Conservation (phyloP, 1,284 basidiomycete species). For the Moesziomyces antarcticus region DNA sequence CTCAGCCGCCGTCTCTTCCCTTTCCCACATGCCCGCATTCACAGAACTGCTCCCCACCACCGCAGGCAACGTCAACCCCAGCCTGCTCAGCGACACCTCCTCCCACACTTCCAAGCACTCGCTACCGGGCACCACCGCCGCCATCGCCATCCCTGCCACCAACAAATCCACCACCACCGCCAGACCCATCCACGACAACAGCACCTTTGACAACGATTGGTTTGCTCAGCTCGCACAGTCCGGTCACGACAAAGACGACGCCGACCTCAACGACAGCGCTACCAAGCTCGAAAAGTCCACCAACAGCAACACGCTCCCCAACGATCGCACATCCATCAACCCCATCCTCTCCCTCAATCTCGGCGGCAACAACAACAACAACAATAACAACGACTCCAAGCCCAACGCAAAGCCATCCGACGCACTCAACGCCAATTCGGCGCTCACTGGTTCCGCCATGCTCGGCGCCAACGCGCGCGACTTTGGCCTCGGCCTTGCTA, state of each 20-base stretch:
- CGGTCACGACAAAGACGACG: conserved; percentile 44
- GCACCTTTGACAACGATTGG: conserved; percentile 49
- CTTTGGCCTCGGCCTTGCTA: conserved; percentile 41
- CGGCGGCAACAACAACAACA: too few relatives aligned
- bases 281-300: background rate
- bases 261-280: conserved; percentile 10
- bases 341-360: conserved; percentile 48
- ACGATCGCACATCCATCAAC: conserved; percentile 23
- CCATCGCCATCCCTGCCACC: conserved; percentile 17
- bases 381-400: conserved; percentile 12
- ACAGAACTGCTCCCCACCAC: conserved; percentile 29
- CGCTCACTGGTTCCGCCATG: conserved; percentile 49
- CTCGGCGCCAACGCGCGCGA: conserved; percentile 45
- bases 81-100: conserved; percentile 26
- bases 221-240: conserved; percentile 52
- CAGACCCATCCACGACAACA: conserved; percentile 31
- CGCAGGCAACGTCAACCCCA: conserved; percentile 37
- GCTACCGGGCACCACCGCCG: conserved; percentile 9
- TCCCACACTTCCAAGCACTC: conserved; percentile 8
- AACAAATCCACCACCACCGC: conserved; percentile 34
- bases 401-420: conserved; percentile 11
- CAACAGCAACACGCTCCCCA: background rate
- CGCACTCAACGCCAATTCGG: conserved; percentile 10
- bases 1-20: conserved; percentile 23
- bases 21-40: conserved; percentile 21